Conservation (phyloP, 768 basidiomycete genomes). For the Termitomyces sp. region DNA sequence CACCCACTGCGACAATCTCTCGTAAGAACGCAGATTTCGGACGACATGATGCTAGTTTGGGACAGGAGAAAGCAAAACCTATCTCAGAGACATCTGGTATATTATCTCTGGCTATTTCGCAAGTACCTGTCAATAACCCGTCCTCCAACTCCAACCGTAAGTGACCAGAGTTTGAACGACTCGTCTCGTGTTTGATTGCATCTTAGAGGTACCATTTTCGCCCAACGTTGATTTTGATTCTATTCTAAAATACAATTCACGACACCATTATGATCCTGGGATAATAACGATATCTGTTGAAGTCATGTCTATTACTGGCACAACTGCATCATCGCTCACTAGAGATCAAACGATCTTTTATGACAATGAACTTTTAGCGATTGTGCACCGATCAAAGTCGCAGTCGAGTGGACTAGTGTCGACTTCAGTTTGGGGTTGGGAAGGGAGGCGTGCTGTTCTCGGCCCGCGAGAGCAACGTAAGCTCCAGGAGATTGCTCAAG, state of each 20-base stretch:
- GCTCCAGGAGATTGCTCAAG: constrained; percentile 61
- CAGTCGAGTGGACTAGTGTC: constrained; percentile 58
- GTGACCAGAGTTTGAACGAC: neutral
- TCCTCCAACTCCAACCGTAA: neutral
- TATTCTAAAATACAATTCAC: constrained; percentile 28
- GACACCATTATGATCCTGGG: constrained; percentile 21
- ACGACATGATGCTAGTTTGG: neutral
- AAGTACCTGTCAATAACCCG: neutral
- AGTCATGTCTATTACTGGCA: constrained; percentile 53
- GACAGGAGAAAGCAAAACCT: neutral
- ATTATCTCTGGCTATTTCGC: neutral
- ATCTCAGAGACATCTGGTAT: neutral
- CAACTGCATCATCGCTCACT: constrained; percentile 38
- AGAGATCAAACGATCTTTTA: constrained; percentile 55
- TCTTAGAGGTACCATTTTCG: constrained; percentile 33
- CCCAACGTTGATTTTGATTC: constrained; percentile 43
- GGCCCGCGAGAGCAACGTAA: constrained; percentile 63
- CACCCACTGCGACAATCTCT: constrained; percentile 51
- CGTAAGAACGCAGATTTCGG: constrained; percentile 17
- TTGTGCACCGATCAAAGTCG: constrained; percentile 67
- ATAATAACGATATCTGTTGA: constrained; percentile 67
- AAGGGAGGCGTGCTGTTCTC: constrained; percentile 45
- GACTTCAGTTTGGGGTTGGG: constrained; percentile 76
- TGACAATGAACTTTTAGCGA: constrained; percentile 62
- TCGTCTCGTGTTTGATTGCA: neutral